These are phyloP conservation scores for Closterium sp. DNA, from an alignment of 139 green algal genomes.

Conservation along the genomic window DNA sequence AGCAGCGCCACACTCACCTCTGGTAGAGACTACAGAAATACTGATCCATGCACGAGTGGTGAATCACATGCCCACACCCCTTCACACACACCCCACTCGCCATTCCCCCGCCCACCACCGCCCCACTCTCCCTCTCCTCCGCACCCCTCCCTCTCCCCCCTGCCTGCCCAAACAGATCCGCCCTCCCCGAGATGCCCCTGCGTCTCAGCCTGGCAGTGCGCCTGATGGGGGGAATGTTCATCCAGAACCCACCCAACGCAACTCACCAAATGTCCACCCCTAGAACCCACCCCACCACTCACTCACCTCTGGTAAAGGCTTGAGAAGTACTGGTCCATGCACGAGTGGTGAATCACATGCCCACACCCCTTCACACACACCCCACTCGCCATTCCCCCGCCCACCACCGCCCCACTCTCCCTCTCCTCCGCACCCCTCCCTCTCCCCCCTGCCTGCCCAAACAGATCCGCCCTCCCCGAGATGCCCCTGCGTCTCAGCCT, in stretches of 20 bases:
- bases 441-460: neutral
- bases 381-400: constrained; percentile 15
- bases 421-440: neutral
- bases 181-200: neutral
- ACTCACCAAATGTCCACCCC: too few species aligned
- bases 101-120: constrained; percentile 10
- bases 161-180: neutral
- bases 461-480: neutral
- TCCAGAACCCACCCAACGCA: neutral
- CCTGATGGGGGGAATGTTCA: neutral
- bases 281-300: too few species aligned
- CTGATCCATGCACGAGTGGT: constrained; percentile 37
- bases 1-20: neutral
- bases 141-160: neutral
- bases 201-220: neutral
- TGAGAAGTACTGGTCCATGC: constrained; percentile 47
- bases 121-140: neutral
- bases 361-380: constrained; percentile 46
- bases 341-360: constrained; percentile 40
- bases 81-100: constrained; percentile 27
- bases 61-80: constrained; percentile 42
- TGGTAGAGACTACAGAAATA: constrained; percentile 49
- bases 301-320: constrained; percentile 35
- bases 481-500: neutral
- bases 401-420: neutral